A percentile compares a stretch with the other conserved stretches of the same genome.
Evolutionary conservation across 352 stramenopile genomes (phyloP).

Genomic region (Phytophthora agathidicida): DNA sequence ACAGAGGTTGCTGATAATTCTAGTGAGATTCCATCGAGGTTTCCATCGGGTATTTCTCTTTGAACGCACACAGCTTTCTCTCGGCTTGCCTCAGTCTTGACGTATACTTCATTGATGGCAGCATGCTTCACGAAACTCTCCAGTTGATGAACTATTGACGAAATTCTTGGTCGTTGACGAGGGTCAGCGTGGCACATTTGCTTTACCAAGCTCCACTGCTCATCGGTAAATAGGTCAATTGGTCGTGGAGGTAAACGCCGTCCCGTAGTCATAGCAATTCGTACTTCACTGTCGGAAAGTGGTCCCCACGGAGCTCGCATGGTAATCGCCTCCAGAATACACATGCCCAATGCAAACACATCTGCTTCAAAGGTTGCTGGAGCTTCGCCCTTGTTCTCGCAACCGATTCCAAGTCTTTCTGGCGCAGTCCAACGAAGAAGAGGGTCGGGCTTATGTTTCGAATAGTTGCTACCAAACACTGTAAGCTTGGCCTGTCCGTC

Average conservation of each 20-base stretch:
- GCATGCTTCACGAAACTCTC: conserved; percentile 1
- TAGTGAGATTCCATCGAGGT: too few species aligned
- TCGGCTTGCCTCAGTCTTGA: too few species aligned
- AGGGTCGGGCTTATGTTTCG: not conserved
- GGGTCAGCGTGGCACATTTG: conserved; percentile 23
- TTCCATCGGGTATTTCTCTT: too few species aligned
- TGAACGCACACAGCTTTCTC: too few species aligned
- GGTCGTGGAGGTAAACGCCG: conserved; percentile 4
- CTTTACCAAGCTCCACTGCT: conserved; percentile 13
- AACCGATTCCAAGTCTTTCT: conserved; percentile 14
- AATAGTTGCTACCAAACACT: conserved; percentile 5
- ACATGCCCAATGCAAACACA: conserved; percentile 23
- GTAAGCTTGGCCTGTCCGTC: conserved; percentile 22
- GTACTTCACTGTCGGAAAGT: conserved; percentile 6
- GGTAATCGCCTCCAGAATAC: conserved; percentile 22
- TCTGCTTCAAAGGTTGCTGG: conserved; percentile 12
- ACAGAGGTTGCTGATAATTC: not conserved
- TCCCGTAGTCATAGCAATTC: not conserved
- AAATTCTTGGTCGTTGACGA: conserved; percentile 11
- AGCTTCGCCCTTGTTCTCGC: not conserved
- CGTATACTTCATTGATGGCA: not conserved
- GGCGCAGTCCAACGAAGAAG: conserved; percentile 23
- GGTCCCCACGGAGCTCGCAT: conserved; percentile 14
- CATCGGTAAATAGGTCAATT: conserved; percentile 11
- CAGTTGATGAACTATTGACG: conserved; percentile 14